These are phyloP conservation scores for Phytophthora macrochlamydospora DNA, from an alignment of 352 stramenopile species.

Conservation along the genomic window DNA sequence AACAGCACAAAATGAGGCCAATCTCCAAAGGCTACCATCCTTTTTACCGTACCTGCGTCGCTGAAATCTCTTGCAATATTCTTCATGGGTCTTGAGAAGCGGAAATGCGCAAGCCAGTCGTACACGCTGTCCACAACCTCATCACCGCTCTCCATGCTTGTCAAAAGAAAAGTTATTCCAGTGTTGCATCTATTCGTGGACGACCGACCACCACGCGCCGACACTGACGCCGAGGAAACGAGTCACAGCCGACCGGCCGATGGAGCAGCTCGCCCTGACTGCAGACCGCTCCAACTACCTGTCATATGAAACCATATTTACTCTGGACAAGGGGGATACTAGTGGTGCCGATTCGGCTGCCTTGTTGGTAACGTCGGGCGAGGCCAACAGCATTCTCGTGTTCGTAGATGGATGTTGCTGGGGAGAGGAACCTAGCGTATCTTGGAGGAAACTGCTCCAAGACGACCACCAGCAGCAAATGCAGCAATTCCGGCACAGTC, in stretches of 20 bases:
- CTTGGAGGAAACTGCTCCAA: conserved; percentile 58
- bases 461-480: not conserved
- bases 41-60: conserved; percentile 36
- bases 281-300: conserved; percentile 65
- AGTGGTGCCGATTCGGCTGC: conserved; percentile 1
- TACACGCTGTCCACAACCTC: conserved; percentile 40
- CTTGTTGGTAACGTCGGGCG: conserved; percentile 58
- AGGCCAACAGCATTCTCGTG: conserved; percentile 58
- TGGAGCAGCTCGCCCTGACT: conserved; percentile 67
- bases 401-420: conserved; percentile 56
- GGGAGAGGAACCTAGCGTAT: conserved; percentile 49
- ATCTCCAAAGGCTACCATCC: not conserved
- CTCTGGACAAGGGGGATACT: conserved; percentile 9
- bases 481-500: too few species aligned
- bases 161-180: too few species aligned
- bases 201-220: conserved; percentile 15
- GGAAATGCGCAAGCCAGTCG: conserved; percentile 50
- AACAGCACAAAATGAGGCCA: not conserved
- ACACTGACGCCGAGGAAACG: conserved; percentile 33
- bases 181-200: too few species aligned
- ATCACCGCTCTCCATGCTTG: conserved; percentile 2
- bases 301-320: conserved; percentile 63
- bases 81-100: conserved; percentile 46
- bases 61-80: conserved; percentile 55
- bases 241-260: conserved; percentile 39